phyloP scores from a whole-genome alignment of 2,329 filamentous ascomycete species.

The Stenocarpella maydis region DNA sequence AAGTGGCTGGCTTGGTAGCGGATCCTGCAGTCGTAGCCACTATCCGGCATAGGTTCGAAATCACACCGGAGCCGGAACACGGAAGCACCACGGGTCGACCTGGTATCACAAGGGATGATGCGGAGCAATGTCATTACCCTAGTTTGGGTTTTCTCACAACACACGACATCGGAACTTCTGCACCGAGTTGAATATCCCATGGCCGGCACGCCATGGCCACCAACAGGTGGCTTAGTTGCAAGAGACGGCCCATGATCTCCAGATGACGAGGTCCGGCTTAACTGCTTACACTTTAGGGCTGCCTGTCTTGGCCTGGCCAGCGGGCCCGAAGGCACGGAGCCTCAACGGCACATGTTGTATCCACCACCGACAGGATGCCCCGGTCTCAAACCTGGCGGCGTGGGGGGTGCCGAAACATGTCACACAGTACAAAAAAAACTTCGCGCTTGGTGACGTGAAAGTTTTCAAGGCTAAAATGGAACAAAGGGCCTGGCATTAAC shows the following conservation, averaged over 20 bases:
- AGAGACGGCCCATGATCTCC: not conserved
- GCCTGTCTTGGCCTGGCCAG: not conserved
- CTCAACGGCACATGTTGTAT: not conserved
- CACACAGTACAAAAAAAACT: constrained; percentile 21
- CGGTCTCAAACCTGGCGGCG: not conserved
- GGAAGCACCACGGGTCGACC: not conserved
- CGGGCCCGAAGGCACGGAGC: constrained; percentile 6
- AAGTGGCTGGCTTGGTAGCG: not conserved
- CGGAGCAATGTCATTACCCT: not conserved
- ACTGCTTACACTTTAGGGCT: not conserved
- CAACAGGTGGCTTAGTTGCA: not conserved
- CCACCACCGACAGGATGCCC: constrained; percentile 6
- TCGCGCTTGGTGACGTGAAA: constrained; percentile 11
- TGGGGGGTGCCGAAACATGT: constrained; percentile 19
- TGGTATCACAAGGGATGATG: not conserved
- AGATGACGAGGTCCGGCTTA: not conserved
- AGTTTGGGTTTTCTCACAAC: not conserved
- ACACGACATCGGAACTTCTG: not conserved
- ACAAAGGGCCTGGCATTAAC: not conserved
- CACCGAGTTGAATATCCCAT: not conserved
- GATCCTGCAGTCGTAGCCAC: too few species aligned
- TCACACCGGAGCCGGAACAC: not conserved
- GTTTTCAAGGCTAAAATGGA: not conserved
- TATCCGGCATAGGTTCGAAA: not conserved
- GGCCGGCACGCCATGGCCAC: not conserved